Evolutionary conservation across 345 rosid genomes (phyloP), one percentile per base, ranked within the genome.

Genomic region (Boechera divaricarpa): DNA sequence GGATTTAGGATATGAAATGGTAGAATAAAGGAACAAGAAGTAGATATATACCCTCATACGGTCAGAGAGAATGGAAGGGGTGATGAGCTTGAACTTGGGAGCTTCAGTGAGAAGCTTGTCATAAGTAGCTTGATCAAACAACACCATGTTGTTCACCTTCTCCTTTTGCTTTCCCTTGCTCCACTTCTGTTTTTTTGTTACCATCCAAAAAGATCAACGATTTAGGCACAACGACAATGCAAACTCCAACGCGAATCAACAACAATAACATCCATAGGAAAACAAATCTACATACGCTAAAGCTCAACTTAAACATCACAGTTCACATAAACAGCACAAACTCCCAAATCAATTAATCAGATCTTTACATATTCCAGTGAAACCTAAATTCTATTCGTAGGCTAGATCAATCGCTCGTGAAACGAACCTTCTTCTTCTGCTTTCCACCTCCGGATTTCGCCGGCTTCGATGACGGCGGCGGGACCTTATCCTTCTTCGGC

Each of bases 101-200:
- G 87, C 93, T 64, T 91, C 95, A 18, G 86, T 52, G 24, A 91
- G 86, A 16, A 91, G 95, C 87, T 88, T 89, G 62, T 91, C 97
- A 59, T 89, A 91, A 52, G 95, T 89, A 24, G 84, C 90, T 16
- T 89, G 95, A 72, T 91, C 97, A 78, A 91, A 91, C 80, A 89
- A 64, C 64, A 91, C 95, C 97, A 88, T 88, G 86, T 91, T 91
- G 89, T 91, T 91, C 82, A 91, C 97, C 83, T 91, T 91, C 85
- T 91, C 96, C 91, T 91, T 90, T 77, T 91, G 96, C 86, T 91
- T 88, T 70, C 93, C 96, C 79, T 91, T 91, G 86, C 93, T 89
- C 96, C 93, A 91, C 86, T 91, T 91, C 91, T 88, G 81, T 76
- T 41, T 63, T 28, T 69, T 54, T 13, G 13, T 61, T 7, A 73